Percentiles rank a stretch among this genome's conserved stretches.
These are phyloP conservation scores for Mallotus repandus DNA, from an alignment of 441 rosid species.

Conservation along the genomic window DNA sequence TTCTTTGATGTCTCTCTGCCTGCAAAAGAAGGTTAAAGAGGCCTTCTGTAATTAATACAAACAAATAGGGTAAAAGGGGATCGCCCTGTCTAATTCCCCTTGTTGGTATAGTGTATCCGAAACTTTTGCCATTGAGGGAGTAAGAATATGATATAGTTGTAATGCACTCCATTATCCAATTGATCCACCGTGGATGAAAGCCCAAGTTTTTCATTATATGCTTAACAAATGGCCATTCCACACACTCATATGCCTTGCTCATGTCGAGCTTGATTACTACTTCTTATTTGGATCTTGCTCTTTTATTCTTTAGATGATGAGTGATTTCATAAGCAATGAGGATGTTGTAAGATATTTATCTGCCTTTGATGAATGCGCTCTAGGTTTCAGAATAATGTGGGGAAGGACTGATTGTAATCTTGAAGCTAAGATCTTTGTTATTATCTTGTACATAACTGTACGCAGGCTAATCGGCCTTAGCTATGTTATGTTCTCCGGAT, in stretches of 20 bases:
- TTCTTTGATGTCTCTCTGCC: too few relatives aligned
- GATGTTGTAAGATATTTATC: not conserved
- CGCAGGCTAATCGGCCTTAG: not conserved
- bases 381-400: not conserved
- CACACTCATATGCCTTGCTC: not conserved
- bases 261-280: not conserved
- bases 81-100: too few relatives aligned
- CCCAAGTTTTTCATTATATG: not conserved
- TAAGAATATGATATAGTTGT: not conserved
- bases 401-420: not conserved
- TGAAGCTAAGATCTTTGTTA: not conserved
- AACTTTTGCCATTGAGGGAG: not conserved
- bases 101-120: not conserved
- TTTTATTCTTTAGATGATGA: not conserved
- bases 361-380: not conserved
- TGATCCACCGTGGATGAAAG: not conserved
- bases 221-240: not conserved
- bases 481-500: not conserved
- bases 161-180: too few relatives aligned
- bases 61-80: not conserved
- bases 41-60: not conserved
- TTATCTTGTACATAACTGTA: not conserved
- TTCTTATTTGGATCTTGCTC: not conserved
- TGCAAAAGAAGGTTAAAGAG: not conserved
- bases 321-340: not conserved